These are phyloP conservation scores for Mucor velutinosus DNA, from an alignment of 371 early-diverging fungal species.

Conservation along the genomic window DNA sequence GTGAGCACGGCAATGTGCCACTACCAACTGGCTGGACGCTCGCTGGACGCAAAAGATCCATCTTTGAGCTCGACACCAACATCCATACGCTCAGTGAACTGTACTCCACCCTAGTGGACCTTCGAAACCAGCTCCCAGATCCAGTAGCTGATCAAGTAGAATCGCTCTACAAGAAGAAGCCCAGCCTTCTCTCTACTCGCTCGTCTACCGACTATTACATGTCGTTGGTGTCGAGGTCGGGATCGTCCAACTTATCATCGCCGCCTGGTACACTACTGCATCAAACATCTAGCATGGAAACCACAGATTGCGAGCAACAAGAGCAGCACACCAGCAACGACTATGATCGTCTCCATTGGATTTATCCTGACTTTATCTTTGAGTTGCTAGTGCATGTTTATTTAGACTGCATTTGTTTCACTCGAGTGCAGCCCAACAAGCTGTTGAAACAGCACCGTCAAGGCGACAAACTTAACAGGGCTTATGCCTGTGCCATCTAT, in stretches of 20 bases:
- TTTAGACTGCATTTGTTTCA: neutral
- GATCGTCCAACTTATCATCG: neutral
- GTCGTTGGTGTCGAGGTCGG: neutral
- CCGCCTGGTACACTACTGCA: neutral
- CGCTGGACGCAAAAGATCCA: conserved; percentile 23
- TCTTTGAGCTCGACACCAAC: conserved; percentile 35
- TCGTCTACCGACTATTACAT: neutral
- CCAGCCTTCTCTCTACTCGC: neutral
- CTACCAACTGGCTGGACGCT: conserved; percentile 34
- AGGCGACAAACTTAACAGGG: conserved; percentile 14
- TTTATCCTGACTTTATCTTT: conserved; percentile 25
- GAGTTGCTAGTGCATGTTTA: conserved; percentile 1
- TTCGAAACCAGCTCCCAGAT: conserved; percentile 28
- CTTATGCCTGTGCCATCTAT: conserved; percentile 28
- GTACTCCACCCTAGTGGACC: conserved; percentile 25
- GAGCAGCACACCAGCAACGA: neutral
- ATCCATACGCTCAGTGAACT: conserved; percentile 40
- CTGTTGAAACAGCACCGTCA: neutral
- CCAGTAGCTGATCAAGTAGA: neutral
- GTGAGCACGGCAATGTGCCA: neutral
- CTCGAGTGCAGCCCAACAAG: neutral
- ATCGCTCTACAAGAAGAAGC: neutral
- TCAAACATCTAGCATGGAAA: neutral
- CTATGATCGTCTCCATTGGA: neutral
- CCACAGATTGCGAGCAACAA: neutral